Conservation (phyloP, 352 stramenopile genomes). For the Phytophthora syringae region DNA sequence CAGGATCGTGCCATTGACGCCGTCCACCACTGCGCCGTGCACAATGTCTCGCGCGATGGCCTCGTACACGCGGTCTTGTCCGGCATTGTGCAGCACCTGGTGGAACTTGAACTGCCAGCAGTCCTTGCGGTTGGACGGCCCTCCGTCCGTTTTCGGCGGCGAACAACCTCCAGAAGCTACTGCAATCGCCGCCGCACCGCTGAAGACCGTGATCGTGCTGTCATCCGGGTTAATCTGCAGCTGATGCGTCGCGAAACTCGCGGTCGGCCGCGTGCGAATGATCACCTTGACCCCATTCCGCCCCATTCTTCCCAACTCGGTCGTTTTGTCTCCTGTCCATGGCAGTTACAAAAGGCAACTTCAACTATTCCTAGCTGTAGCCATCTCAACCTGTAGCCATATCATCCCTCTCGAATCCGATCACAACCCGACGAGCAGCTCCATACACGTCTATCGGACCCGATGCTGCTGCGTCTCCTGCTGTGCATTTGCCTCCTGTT, state of each 20-base stretch:
- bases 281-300: conserved; percentile 85
- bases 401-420: not conserved
- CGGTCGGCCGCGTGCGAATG: conserved; percentile 82
- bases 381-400: conserved; percentile 8
- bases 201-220: conserved; percentile 72
- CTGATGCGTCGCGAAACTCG: conserved; percentile 76
- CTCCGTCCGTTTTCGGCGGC: conserved; percentile 33
- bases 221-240: conserved; percentile 84
- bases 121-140: conserved; percentile 80
- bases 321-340: not conserved
- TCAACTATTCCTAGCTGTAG: conserved; percentile 12
- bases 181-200: conserved; percentile 14
- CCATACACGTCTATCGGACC: not conserved
- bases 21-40: conserved; percentile 85
- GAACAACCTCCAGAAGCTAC: conserved; percentile 21
- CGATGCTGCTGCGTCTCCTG: conserved; percentile 9
- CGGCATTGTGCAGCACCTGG: conserved; percentile 92
- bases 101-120: conserved; percentile 93
- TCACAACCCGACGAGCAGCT: conserved; percentile 13
- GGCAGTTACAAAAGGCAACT: conserved; percentile 6
- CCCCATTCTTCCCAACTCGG: conserved; percentile 31
- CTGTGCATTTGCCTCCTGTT: not conserved
- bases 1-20: conserved; percentile 90
- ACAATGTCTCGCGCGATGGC: conserved; percentile 90
- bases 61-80: conserved; percentile 92